phyloP scores from a whole-genome alignment of 495 filamentous ascomycete species.

The Penicillium taxi region DNA sequence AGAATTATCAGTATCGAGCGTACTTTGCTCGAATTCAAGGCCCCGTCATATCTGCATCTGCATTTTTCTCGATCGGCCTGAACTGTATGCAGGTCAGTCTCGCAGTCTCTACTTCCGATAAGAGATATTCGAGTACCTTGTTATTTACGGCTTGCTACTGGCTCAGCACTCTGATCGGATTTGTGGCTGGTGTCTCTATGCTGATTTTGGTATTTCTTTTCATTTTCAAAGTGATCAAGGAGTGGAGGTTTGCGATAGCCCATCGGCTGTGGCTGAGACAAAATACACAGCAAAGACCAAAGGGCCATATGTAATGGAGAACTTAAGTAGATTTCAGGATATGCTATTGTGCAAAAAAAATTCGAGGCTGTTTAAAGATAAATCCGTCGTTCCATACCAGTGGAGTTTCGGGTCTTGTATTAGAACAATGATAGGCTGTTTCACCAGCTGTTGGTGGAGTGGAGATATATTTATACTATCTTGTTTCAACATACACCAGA shows the following conservation, averaged over 20 bases:
- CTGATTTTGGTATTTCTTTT: constrained; percentile 1
- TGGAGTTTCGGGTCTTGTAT: too few relatives aligned
- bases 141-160: constrained; percentile 4
- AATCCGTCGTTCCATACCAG: too few relatives aligned
- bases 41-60: constrained; percentile 1
- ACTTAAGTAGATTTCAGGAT: background rate
- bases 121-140: constrained; percentile 3
- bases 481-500: too few relatives aligned
- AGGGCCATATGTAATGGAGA: background rate
- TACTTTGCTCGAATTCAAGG: constrained; percentile 4
- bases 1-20: constrained; percentile 2
- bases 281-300: background rate
- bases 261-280: constrained; percentile 1
- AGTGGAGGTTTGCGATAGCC: constrained; percentile 4
- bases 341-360: too few relatives aligned
- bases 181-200: constrained; percentile 1
- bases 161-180: constrained; percentile 4
- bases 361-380: too few relatives aligned
- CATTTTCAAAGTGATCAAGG: constrained; percentile 1
- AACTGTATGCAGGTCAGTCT: constrained; percentile 3
- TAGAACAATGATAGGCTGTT: too few relatives aligned
- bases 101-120: constrained; percentile 2
- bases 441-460: too few relatives aligned
- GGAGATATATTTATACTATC: too few relatives aligned
- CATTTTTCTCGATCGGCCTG: constrained; percentile 2